phyloP scores from a whole-genome alignment of 768 basidiomycete genomes.

The Leccinum fibrillosum region DNA sequence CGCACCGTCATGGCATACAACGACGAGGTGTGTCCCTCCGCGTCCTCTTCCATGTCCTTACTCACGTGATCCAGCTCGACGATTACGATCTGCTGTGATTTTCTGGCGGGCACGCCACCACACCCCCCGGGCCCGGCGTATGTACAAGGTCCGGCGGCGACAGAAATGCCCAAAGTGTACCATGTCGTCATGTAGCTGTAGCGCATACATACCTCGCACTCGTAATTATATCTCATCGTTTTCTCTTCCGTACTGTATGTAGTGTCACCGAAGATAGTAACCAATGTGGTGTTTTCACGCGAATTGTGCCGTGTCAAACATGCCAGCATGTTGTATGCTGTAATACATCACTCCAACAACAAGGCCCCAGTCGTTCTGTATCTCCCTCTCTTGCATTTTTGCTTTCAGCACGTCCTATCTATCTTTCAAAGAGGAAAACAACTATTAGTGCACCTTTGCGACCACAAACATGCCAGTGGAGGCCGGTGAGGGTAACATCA shows the following conservation, averaged over 20 bases:
- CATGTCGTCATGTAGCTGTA: slow-evolving; percentile 1
- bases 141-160: neutral
- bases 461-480: slow-evolving; percentile 54
- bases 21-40: slow-evolving; percentile 67
- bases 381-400: slow-evolving; percentile 2
- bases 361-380: slow-evolving; percentile 1
- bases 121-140: neutral
- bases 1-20: slow-evolving; percentile 95
- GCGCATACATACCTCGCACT: neutral
- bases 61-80: slow-evolving; percentile 62
- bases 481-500: slow-evolving; percentile 84
- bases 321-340: slow-evolving; percentile 4
- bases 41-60: neutral
- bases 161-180: neutral
- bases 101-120: neutral
- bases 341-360: slow-evolving; percentile 5
- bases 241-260: slow-evolving; percentile 1
- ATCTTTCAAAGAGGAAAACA: slow-evolving; percentile 12
- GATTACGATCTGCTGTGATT: slow-evolving; percentile 84
- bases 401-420: slow-evolving; percentile 5
- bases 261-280: neutral
- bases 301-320: slow-evolving; percentile 15
- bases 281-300: slow-evolving; percentile 21
- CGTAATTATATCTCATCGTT: neutral
- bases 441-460: slow-evolving; percentile 15